Base-by-base conservation (phyloP, 305 asterid genomes). In the Fraxinus paxiana region DNA sequence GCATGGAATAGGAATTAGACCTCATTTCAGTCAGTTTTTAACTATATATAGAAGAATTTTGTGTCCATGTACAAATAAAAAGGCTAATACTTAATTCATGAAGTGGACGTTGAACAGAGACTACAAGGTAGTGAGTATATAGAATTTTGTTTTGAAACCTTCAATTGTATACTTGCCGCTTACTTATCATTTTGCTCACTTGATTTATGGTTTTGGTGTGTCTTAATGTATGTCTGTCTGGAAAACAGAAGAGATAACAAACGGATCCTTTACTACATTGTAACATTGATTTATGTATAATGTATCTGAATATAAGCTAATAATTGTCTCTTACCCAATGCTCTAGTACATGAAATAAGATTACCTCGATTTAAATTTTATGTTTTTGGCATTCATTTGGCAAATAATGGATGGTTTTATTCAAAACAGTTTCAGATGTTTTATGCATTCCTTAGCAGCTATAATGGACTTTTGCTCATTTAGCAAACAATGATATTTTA, bases 401-500 rank as follows among this genome's bases (percentile, higher is more conserved):
- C 73, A 48, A 48, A 70, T 26, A 33, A 48, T 81, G 70, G n/a
- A 26, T 46, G 79, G 34, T 38, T 83, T 73, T 56, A 46, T 77
- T 37, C 73, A 10, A n/a, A 34, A 67, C 18, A 17, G 5, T 73
- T 35, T 51, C 37, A 28, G 56, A 2, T 74, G 18, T 77, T 80
- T 26, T 67, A 69, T 73, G 54, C 20, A 59, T 18, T 51, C 75
- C 72, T 35, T 75, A 56, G 41, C n/a, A 30, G 33, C 15, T 56
- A 9, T 59, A 31, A 31, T 48, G 73, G 35, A 24, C 69, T 34
- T 82, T 31, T 3, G 8, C 34, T 48, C 28, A 67, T 38, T 81
- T 35, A 15, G 54, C 56, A 20, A 1, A 51, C 30, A 48, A 41
- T 22, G 18, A 30, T 67, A 22, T 31, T 24, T 59, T 54, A 20